Evolutionary conservation across 805 yeast species (phyloP).

Genomic region (Ogataea naganishii): DNA sequence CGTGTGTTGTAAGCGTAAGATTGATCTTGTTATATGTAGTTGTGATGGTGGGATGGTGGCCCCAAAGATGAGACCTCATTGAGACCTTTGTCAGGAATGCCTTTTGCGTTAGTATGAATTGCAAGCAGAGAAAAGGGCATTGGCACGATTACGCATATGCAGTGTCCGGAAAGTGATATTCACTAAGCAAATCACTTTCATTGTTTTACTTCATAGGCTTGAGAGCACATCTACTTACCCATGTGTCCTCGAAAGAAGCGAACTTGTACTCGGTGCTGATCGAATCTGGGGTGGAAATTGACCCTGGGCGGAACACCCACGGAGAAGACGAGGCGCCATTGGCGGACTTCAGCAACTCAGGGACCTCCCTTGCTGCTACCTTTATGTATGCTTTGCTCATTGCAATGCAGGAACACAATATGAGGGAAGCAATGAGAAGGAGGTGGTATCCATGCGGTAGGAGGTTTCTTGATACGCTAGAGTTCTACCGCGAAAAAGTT

Average conservation of each 20-base stretch:
- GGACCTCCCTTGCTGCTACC: too few species aligned
- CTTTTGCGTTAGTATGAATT: not conserved
- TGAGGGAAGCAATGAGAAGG: too few species aligned
- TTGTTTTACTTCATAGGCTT: not conserved
- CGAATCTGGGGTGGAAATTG: too few species aligned
- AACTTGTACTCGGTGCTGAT: slow-evolving; percentile 33
- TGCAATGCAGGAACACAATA: too few species aligned
- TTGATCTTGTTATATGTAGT: slow-evolving; percentile 55
- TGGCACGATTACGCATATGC: too few species aligned
- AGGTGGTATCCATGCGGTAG: too few species aligned
- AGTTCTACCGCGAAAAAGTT: too few species aligned
- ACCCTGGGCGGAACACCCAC: too few species aligned
- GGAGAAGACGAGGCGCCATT: too few species aligned
- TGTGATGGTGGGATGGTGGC: slow-evolving; percentile 65
- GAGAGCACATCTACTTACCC: slow-evolving; percentile 26
- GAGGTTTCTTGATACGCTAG: too few species aligned
- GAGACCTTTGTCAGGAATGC: slow-evolving; percentile 51
- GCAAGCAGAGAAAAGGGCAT: not conserved
- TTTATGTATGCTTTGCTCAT: too few species aligned
- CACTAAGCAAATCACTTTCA: not conserved
- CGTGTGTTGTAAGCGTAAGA: slow-evolving; percentile 57
- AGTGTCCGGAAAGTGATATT: not conserved
- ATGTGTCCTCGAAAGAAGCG: slow-evolving; percentile 48
- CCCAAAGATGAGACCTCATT: slow-evolving; percentile 43
- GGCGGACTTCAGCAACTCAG: too few species aligned